These are phyloP conservation scores for Exophiala sideris DNA, from an alignment of 2,329 filamentous ascomycete genomes.

Conservation along the genomic window DNA sequence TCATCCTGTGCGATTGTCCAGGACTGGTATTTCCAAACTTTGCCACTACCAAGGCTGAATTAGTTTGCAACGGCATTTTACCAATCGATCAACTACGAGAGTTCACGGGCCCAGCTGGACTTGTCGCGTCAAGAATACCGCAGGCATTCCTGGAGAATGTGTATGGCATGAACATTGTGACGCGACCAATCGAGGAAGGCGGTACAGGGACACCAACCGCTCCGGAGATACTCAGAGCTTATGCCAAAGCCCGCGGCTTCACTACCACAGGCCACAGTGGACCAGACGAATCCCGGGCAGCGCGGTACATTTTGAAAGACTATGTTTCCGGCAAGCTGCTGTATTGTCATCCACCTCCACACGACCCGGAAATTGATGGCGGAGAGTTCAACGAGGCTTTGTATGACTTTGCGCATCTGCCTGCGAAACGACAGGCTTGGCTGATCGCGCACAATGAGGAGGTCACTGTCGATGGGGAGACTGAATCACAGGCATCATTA, in stretches of 20 bases:
- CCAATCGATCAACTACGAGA: conserved; percentile 96
- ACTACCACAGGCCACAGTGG: conserved; percentile 78
- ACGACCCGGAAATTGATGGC: conserved; percentile 61
- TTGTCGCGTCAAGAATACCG: conserved; percentile 83
- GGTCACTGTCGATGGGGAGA: conserved; percentile 38
- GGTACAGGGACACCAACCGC: conserved; percentile 83
- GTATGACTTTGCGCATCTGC: conserved; percentile 78
- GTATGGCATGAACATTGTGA: conserved; percentile 87
- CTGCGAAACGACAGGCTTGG: conserved; percentile 71
- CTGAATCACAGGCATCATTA: conserved; percentile 34
- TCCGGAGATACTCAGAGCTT: conserved; percentile 78
- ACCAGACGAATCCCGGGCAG: conserved; percentile 89
- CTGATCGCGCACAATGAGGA: conserved; percentile 49
- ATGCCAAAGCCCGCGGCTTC: conserved; percentile 86
- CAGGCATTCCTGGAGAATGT: conserved; percentile 84
- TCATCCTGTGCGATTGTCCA: conserved; percentile 94
- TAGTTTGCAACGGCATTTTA: conserved; percentile 90
- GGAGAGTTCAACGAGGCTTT: conserved; percentile 82
- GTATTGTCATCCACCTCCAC: conserved; percentile 83
- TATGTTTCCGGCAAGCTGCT: conserved; percentile 95
- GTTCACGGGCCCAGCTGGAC: conserved; percentile 77
- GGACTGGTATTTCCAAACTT: conserved; percentile 99
- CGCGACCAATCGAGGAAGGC: conserved; percentile 80
- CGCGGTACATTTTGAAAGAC: conserved; percentile 87
- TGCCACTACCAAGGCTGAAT: conserved; percentile 89